Conservation (phyloP, 1,284 basidiomycete species). For the Ustilago tritici region DNA sequence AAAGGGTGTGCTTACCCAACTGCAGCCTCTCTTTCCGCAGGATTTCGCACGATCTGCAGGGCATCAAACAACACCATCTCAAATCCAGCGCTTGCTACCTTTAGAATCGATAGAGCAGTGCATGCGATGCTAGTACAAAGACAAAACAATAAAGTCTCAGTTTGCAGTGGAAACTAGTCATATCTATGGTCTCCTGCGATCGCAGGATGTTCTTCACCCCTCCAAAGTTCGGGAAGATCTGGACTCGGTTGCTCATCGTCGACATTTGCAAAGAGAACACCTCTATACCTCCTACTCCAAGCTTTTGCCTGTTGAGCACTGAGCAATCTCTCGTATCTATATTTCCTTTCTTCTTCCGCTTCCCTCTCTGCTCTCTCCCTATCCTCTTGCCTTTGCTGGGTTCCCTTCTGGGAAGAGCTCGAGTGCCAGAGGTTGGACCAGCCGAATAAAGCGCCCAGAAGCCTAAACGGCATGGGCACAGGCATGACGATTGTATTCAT, state of each 20-base stretch:
- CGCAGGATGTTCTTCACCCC: conserved; percentile 52
- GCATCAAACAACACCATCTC: background rate
- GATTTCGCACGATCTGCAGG: background rate
- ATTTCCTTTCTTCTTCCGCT: conserved; percentile 35
- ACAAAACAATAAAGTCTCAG: no score
- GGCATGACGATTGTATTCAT: conserved; percentile 56
- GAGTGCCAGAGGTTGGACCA: conserved; percentile 37
- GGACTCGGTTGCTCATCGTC: conserved; percentile 44
- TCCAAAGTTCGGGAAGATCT: conserved; percentile 46
- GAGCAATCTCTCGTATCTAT: conserved; percentile 46
- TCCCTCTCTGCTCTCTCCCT: conserved; percentile 14
- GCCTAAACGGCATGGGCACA: conserved; percentile 46
- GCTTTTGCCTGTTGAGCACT: conserved; percentile 53
- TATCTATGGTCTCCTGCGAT: conserved; percentile 27
- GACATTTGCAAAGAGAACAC: conserved; percentile 50
- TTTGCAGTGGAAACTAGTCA: background rate
- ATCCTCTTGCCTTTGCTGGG: background rate
- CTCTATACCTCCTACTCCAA: conserved; percentile 47
- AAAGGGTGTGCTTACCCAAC: background rate
- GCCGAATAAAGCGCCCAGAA: conserved; percentile 45
- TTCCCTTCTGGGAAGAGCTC: background rate
- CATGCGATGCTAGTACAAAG: background rate
- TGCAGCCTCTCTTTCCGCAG: background rate
- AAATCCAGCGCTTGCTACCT: no score
- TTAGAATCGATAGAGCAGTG: background rate